A percentile compares a stretch with the other conserved stretches of the same genome.
phyloP scores from a whole-genome alignment of 1,139 yeast genomes.

The Suhomyces coccinellae region DNA sequence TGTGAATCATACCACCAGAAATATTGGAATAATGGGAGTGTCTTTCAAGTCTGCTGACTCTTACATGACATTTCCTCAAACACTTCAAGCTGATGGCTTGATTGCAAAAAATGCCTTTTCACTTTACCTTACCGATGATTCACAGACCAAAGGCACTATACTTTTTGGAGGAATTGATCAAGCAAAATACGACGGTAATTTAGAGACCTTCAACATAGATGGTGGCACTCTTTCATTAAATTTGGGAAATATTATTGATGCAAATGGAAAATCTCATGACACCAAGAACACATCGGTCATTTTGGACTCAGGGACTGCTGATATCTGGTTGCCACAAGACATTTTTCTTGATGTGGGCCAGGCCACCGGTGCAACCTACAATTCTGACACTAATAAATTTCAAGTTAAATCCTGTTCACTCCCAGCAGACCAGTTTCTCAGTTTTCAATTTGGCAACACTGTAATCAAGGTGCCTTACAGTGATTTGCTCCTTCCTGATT shows the following conservation, averaged over 20 bases:
- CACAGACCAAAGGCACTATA: constrained; percentile 43
- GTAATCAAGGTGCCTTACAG: constrained; percentile 7
- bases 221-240: neutral
- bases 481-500: constrained; percentile 6
- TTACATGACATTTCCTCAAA: constrained; percentile 25
- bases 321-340: constrained; percentile 10
- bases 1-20: constrained; percentile 52
- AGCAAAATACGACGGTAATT: constrained; percentile 49
- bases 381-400: constrained; percentile 2
- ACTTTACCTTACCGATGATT: constrained; percentile 44
- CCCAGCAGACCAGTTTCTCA: constrained; percentile 5
- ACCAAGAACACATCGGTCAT: constrained; percentile 19
- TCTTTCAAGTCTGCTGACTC: constrained; percentile 28
- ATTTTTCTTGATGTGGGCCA: constrained; percentile 6
- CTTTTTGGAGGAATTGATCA: constrained; percentile 62
- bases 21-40: constrained; percentile 62
- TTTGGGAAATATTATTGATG: constrained; percentile 13
- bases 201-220: constrained; percentile 26
- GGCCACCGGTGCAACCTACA: constrained; percentile 6
- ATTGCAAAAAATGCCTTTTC: constrained; percentile 36
- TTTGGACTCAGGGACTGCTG: constrained; percentile 44
- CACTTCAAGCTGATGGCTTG: constrained; percentile 27
- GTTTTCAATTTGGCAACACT: constrained; percentile 5
- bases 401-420: constrained; percentile 4
- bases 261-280: constrained; percentile 9